Conservation (phyloP, 768 basidiomycete genomes). For the Tricholomella constricta region DNA sequence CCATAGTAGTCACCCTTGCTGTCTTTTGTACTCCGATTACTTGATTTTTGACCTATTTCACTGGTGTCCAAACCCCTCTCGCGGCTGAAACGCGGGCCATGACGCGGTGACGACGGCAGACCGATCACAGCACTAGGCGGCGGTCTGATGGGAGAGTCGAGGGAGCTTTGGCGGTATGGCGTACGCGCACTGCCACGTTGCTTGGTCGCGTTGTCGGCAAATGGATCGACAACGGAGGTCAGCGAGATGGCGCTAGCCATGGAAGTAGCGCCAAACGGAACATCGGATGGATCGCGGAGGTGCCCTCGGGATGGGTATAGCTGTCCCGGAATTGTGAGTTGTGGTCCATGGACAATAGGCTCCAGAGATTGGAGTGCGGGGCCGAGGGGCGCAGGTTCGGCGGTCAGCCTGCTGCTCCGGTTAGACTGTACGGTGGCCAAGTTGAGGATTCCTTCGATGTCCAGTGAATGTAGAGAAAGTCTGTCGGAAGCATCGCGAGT, state of each 20-base stretch:
- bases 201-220: conserved; percentile 7
- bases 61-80: neutral
- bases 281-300: conserved; percentile 31
- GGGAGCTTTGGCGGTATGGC: conserved; percentile 2
- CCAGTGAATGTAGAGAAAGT: conserved; percentile 39
- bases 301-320: conserved; percentile 23
- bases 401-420: conserved; percentile 26
- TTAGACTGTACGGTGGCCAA: conserved; percentile 45
- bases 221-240: conserved; percentile 27
- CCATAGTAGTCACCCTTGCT: conserved; percentile 29
- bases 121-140: conserved; percentile 15
- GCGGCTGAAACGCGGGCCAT: conserved; percentile 1
- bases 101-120: conserved; percentile 25
- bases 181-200: conserved; percentile 17
- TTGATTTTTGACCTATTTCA: conserved; percentile 11
- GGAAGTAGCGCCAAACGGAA: conserved; percentile 29
- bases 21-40: conserved; percentile 13
- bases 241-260: conserved; percentile 26
- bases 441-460: conserved; percentile 58
- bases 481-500: conserved; percentile 13
- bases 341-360: conserved; percentile 8
- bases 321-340: neutral
- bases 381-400: conserved; percentile 19
- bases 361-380: conserved; percentile 14
- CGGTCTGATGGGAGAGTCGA: neutral